phyloP scores from a whole-genome alignment of 495 filamentous ascomycete genomes.

The Penicillium flavigenum region DNA sequence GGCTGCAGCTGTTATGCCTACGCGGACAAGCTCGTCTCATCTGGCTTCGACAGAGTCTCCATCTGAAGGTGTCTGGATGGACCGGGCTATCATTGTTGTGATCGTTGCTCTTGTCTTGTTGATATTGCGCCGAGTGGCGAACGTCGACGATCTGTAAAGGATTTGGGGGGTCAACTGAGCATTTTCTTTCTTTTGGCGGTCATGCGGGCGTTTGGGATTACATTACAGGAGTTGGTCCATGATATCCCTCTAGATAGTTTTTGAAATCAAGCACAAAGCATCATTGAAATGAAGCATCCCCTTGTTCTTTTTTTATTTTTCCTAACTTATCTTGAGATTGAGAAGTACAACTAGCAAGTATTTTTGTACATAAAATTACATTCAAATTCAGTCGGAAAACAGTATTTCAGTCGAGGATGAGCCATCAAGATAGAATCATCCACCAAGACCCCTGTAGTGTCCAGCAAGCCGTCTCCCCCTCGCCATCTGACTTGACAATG shows the following conservation, averaged over 20 bases:
- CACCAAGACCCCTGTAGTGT: constrained; percentile 70
- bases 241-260: constrained; percentile 12
- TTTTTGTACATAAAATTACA: background rate
- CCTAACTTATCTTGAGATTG: background rate
- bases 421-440: constrained; percentile 37
- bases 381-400: background rate
- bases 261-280: constrained; percentile 1
- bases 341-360: background rate
- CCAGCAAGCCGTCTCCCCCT: constrained; percentile 40
- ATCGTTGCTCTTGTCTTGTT: constrained; percentile 48
- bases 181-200: constrained; percentile 1
- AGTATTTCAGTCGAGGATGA: background rate
- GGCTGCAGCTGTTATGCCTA: background rate
- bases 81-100: constrained; percentile 56
- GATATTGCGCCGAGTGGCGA: constrained; percentile 41
- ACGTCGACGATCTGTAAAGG: constrained; percentile 31
- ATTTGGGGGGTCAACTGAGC: background rate
- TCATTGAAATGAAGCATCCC: background rate
- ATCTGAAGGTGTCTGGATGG: constrained; percentile 50
- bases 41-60: constrained; percentile 10
- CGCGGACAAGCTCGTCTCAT: constrained; percentile 2
- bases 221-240: constrained; percentile 1
- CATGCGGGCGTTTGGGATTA: constrained; percentile 5
- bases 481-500: constrained; percentile 31
- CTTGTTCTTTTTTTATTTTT: background rate